Evolutionary conservation across 2,329 filamentous ascomycete species (phyloP).

Genomic region (Cyphellophora attinorum): DNA sequence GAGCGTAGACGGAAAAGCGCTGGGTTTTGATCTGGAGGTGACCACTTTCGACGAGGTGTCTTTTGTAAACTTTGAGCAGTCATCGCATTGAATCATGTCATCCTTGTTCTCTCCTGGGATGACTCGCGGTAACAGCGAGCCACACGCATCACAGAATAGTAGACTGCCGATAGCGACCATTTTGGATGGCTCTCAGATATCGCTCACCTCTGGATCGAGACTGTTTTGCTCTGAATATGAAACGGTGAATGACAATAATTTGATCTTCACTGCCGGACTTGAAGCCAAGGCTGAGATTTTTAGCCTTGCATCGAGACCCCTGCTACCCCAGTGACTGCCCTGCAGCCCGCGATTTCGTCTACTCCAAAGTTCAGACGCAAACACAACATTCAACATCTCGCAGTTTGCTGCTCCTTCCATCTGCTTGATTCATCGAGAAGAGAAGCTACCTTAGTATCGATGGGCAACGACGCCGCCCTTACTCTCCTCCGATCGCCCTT

Average conservation of each 20-base stretch:
- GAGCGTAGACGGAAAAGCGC: conserved; percentile 82
- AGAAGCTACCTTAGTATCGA: no score
- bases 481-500: no score
- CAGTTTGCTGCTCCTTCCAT: no score
- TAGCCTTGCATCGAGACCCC: no score
- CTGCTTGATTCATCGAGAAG: no score
- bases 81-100: conserved; percentile 69
- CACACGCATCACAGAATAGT: conserved; percentile 87
- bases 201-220: not conserved
- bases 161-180: conserved; percentile 89
- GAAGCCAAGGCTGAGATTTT: not conserved
- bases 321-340: no score
- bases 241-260: no score
- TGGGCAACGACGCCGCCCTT: no score
- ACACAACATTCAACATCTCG: no score
- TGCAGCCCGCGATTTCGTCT: no score
- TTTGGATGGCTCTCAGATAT: no score
- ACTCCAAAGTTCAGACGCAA: no score
- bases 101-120: conserved; percentile 51
- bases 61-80: conserved; percentile 77
- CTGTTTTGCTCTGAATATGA: not conserved
- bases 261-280: not conserved
- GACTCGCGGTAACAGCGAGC: conserved; percentile 77
- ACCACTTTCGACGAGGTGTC: conserved; percentile 69
- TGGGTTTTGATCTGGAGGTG: conserved; percentile 74